A percentile compares a stretch with the other conserved stretches of the same genome.
These are phyloP conservation scores for Jasminum sambac DNA, from an alignment of 257 asterid species.

Conservation along the genomic window DNA sequence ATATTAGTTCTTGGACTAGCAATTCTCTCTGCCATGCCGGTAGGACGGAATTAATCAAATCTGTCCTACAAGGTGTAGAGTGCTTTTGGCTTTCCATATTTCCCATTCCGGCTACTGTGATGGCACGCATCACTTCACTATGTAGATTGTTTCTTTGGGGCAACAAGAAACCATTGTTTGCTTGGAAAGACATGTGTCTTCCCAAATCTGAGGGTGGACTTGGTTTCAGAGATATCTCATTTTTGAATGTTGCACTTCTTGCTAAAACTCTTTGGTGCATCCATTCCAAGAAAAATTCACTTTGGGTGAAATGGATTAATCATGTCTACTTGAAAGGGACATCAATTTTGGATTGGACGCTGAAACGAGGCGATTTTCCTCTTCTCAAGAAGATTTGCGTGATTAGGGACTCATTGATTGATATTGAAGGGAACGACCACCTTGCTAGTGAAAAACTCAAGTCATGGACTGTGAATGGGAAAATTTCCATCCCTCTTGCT, in stretches of 20 bases:
- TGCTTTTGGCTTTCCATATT: background rate
- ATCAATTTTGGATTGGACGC: background rate
- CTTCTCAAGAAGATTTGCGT: background rate
- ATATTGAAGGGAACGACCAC: background rate
- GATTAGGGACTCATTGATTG: background rate
- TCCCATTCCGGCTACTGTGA: background rate
- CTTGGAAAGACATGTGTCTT: background rate
- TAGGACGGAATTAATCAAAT: background rate
- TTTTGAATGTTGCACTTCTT: background rate
- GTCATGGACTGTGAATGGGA: background rate
- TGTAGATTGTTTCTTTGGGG: background rate
- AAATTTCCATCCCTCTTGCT: background rate
- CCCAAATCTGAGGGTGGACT: background rate
- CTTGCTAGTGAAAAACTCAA: background rate
- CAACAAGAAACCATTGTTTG: background rate
- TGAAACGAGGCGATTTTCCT: background rate
- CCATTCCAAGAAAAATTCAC: too few relatives aligned
- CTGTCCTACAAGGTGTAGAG: background rate
- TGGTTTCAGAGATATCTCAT: background rate
- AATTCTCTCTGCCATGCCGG: too few relatives aligned
- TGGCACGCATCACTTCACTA: background rate
- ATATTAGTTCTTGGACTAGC: too few relatives aligned
- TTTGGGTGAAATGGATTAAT: background rate
- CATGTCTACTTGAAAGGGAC: background rate
- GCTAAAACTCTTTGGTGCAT: background rate